Percentiles rank a stretch among this genome's conserved stretches.
Conservation (phyloP, 805 yeast species). For the Lipomyces sp. region DNA sequence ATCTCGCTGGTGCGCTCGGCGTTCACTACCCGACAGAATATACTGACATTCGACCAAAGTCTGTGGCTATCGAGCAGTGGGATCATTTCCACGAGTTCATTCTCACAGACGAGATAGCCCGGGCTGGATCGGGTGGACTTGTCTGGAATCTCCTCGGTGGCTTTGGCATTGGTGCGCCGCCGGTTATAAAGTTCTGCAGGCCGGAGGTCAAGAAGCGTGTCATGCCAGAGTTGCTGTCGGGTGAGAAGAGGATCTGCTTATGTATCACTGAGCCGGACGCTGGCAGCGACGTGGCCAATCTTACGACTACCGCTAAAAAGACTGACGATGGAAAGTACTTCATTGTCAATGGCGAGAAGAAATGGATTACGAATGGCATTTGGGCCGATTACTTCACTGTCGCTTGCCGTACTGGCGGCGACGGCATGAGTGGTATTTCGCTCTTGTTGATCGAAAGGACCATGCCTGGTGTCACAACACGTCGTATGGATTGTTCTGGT, state of each 20-base stretch:
- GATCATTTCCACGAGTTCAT: constrained; percentile 50
- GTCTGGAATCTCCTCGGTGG: constrained; percentile 51
- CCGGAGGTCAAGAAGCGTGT: constrained; percentile 46
- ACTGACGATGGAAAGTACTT: constrained; percentile 50
- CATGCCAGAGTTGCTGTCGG: constrained; percentile 47
- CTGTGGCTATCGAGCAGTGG: constrained; percentile 48
- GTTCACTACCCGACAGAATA: constrained; percentile 47
- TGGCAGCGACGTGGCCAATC: constrained; percentile 52
- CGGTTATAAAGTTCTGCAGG: constrained; percentile 46
- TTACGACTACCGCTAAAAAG: constrained; percentile 48
- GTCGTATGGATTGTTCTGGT: constrained; percentile 50
- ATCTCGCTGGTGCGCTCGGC: constrained; percentile 49
- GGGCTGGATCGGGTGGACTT: constrained; percentile 51
- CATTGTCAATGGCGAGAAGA: constrained; percentile 51
- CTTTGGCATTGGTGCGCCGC: constrained; percentile 50
- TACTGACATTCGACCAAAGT: constrained; percentile 45
- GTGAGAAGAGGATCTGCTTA: constrained; percentile 49
- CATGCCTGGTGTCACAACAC: constrained; percentile 46
- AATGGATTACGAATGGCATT: constrained; percentile 54
- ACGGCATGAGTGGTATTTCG: constrained; percentile 49
- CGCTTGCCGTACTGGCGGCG: constrained; percentile 53
- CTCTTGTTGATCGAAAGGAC: constrained; percentile 48
- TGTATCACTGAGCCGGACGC: constrained; percentile 54
- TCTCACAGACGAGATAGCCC: constrained; percentile 48
- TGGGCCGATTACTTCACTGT: constrained; percentile 52